Evolutionary conservation across 2,329 filamentous ascomycete genomes (phyloP).

Genomic region (Rugonectria rugulosa): DNA sequence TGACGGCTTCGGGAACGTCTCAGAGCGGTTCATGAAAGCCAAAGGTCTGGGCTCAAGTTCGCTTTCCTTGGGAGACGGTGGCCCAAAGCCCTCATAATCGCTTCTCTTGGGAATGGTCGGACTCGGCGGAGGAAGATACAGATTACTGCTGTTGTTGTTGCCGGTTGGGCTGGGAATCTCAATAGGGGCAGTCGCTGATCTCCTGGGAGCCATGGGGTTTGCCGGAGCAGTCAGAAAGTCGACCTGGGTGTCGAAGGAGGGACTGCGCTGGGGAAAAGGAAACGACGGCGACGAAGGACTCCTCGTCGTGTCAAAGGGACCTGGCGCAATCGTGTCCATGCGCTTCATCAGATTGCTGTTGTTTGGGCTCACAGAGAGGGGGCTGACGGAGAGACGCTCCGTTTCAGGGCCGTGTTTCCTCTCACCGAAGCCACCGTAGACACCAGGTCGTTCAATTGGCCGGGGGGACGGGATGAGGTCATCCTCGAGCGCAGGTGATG

Average conservation of each 20-base stretch:
- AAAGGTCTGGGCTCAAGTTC: constrained; percentile 49
- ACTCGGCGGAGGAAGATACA: constrained; percentile 45
- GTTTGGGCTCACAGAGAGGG: constrained; percentile 24
- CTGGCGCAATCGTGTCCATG: constrained; percentile 71
- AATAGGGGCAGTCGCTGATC: constrained; percentile 17
- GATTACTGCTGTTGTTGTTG: constrained; percentile 29
- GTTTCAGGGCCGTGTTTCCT: constrained; percentile 40
- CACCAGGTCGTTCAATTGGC: constrained; percentile 51
- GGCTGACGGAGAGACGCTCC: constrained; percentile 34
- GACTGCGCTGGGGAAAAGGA: constrained; percentile 35
- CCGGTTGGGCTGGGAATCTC: constrained; percentile 22
- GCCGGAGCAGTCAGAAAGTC: constrained; percentile 28
- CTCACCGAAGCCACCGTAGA: constrained; percentile 57
- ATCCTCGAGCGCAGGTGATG: constrained; percentile 53
- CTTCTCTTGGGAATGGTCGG: constrained; percentile 56
- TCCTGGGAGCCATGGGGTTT: constrained; percentile 15
- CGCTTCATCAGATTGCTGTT: constrained; percentile 60
- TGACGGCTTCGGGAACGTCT: constrained; percentile 59
- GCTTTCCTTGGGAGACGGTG: constrained; percentile 50
- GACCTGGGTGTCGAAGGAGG: constrained; percentile 34
- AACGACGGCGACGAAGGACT: constrained; percentile 47
- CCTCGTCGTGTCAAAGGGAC: constrained; percentile 66
- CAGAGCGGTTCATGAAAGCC: constrained; percentile 54
- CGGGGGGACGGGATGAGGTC: constrained; percentile 50
- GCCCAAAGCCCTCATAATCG: constrained; percentile 66